Evolutionary conservation across 805 yeast species (phyloP).

Genomic region (Wickerhamiella galacta): DNA sequence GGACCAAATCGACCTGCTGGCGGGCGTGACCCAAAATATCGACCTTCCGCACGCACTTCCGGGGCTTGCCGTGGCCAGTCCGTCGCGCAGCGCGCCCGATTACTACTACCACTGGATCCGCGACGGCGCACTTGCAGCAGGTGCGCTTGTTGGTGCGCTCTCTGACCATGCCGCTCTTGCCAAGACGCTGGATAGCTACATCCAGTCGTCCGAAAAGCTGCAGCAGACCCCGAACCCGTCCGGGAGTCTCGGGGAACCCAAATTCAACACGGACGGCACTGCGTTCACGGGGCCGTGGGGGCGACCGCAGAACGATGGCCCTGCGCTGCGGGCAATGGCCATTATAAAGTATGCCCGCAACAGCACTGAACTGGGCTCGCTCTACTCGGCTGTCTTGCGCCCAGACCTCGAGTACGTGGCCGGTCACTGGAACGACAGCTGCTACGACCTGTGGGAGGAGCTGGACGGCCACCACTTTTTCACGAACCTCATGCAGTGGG

Average conservation of each 20-base stretch:
- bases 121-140: constrained; percentile 64
- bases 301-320: constrained; percentile 91
- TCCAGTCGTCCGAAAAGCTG: constrained; percentile 37
- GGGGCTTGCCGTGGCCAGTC: constrained; percentile 77
- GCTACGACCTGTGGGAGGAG: constrained; percentile 95
- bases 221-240: constrained; percentile 57
- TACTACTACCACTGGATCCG: constrained; percentile 85
- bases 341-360: constrained; percentile 37
- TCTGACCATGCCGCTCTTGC: constrained; percentile 23
- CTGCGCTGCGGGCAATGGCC: constrained; percentile 63
- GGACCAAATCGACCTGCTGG: too few species aligned
- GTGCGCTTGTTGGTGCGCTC: constrained; percentile 32
- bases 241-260: constrained; percentile 89
- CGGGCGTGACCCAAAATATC: constrained; percentile 4
- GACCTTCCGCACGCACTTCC: constrained; percentile 20
- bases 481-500: constrained; percentile 57
- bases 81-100: constrained; percentile 53
- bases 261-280: constrained; percentile 50
- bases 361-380: constrained; percentile 22
- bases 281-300: constrained; percentile 68
- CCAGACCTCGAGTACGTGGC: constrained; percentile 55
- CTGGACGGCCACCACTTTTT: constrained; percentile 59
- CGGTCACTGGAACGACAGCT: constrained; percentile 40
- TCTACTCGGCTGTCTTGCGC: constrained; percentile 38
- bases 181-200: constrained; percentile 26